These are phyloP conservation scores for Aspergillus latus DNA, from an alignment of 2,329 filamentous ascomycete genomes.

Conservation along the genomic window DNA sequence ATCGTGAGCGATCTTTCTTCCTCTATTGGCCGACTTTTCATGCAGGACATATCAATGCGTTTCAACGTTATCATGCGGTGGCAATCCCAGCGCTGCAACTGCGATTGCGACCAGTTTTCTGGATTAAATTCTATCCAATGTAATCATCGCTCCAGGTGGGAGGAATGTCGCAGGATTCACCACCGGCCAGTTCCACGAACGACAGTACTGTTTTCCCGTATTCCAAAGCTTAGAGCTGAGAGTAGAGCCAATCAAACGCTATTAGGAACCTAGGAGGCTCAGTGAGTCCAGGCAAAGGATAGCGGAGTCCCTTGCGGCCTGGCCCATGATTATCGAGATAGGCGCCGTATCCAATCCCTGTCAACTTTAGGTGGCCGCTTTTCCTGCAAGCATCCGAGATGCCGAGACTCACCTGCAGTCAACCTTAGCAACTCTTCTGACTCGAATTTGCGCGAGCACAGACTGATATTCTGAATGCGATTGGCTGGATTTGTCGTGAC, in stretches of 20 bases:
- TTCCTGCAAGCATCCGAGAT: conserved; percentile 8
- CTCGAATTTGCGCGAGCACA: background rate
- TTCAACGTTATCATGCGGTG: conserved; percentile 11
- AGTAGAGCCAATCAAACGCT: background rate
- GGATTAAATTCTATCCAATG: conserved; percentile 3
- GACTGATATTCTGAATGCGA: background rate
- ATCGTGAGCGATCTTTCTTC: background rate
- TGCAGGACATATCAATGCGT: conserved; percentile 14
- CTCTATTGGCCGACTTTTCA: background rate
- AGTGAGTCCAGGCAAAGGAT: background rate
- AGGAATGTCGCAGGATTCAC: conserved; percentile 3
- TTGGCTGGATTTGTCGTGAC: conserved; percentile 1
- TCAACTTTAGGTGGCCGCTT: conserved; percentile 2
- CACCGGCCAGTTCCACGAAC: background rate
- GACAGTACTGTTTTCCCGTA: background rate
- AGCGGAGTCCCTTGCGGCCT: conserved; percentile 1
- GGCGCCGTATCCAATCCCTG: conserved; percentile 14
- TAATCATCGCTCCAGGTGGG: background rate
- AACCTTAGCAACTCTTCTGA: background rate
- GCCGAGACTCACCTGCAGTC: conserved; percentile 1
- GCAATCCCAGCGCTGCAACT: background rate
- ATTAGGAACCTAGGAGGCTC: background rate
- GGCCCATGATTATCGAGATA: conserved; percentile 10
- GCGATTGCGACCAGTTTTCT: background rate
- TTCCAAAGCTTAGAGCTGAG: background rate